Base-by-base conservation (phyloP, 352 stramenopile species). In the Globisporangium cylindrosporum region DNA sequence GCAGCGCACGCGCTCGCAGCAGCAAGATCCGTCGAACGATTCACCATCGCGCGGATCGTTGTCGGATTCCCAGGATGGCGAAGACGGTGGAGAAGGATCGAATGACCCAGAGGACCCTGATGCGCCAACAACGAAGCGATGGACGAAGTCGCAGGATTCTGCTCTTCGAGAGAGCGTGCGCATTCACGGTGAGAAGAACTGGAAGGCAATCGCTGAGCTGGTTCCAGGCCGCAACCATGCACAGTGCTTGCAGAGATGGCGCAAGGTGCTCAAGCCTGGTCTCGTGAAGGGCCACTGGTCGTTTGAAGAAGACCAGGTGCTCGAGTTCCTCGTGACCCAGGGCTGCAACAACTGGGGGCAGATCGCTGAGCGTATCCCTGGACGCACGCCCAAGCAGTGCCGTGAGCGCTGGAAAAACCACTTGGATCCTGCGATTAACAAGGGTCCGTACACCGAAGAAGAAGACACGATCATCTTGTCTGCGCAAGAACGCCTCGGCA, bases 281-380 rank as follows among this genome's bases (percentile, higher is more conserved):
- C 80, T 99, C 5, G 91, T 98, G 38, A 99, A 99, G 74, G 94
- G 94, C 55, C 93, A 97, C 62, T 99, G 96, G 96, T 97, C 86
- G 36, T 94, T 96, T 64, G 91, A 98, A 71, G 96, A 99, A 70
- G 96, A 99, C 78, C 81, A 94, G 51, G 93, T 98, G 57, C 91
- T 98, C 10, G 88, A 96, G 62, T 91, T 93, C 68, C 75, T 95
- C 25, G 90, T 98, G 49, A 93, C 88, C 20, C 83, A 93, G 61
- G 88, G 88, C 46, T 90, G 92, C 74, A 97, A 97, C 68, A 97
- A 98, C 80, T 98, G 95, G 95, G 91, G 86, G 3, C 83, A 96
- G 51, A 98, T 98, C 59, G 95, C 95, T 14, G 84, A 93, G 53
- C 81, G 88, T 32, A 96, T 98, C 68, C 95, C 94, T 6, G 96